Evolutionary conservation across 1,284 basidiomycete species (phyloP), one percentile per base, ranked within the genome.

Genomic region (Ganoderma lingzhi): DNA sequence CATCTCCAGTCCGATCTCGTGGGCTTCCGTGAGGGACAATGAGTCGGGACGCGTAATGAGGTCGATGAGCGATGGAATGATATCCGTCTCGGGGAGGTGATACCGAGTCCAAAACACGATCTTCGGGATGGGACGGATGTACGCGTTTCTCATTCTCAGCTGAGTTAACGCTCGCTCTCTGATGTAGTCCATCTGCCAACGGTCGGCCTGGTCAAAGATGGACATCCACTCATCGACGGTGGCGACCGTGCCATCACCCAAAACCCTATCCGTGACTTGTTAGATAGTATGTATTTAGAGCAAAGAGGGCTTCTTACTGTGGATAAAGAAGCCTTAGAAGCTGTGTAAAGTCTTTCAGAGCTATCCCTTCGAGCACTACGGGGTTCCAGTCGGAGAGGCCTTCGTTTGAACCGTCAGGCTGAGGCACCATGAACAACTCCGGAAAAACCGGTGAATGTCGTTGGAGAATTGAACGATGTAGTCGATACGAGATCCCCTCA

Each of bases 201-300:
- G 64, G 32, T 75, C 70, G 12, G 72, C 74, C 53, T 72, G 69
- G 30, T 75, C 71, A 39, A 73, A 53, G 9, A 73, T 68, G 6
- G 74, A 71, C 62, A 70, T 55, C 74, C 74, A 75, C 42, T 75
- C 74, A 32, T 73, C 72, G 19, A 63, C 72, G 2, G 68, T 70
- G 30, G 69, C 55, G n/a, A 71, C 35, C 45, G 66, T 65, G 68
- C 68, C 72, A 35, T 23, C 41, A 6, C 69, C 72, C 3, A 73
- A 61, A 12, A 55, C 58, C 12, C 72, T 75, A 35, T 4, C 9
- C n/a, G 39, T 8, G 1, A 37, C 10, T 39, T 2, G 60, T 66
- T 28, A 61, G 59, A 56, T 6, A n/a, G 35, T 9, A 35, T 6
- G 28, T 8, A 17, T 42, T 2, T n/a, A 45, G 61, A 8, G 30